Percentiles rank a stretch among this genome's conserved stretches.
Evolutionary conservation across 164 flowering plant species (phyloP).

Genomic region (Chimonanthus salicifolius): DNA sequence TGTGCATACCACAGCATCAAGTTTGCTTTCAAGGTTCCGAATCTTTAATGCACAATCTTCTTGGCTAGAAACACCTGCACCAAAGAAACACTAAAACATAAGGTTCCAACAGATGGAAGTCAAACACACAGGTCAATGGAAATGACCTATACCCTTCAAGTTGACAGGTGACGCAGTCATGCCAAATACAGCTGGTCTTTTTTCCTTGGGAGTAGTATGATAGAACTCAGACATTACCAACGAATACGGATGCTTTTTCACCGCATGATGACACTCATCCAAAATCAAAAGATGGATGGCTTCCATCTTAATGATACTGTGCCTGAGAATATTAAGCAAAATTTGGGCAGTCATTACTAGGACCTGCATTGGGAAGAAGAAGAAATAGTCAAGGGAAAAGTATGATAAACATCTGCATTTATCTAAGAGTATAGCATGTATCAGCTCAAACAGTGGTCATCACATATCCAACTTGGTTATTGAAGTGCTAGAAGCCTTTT

Average conservation of each 20-base stretch:
- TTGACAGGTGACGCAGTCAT: constrained; percentile 99
- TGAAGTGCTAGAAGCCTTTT: not conserved
- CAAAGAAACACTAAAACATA: not conserved
- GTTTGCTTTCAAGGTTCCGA: constrained; percentile 93
- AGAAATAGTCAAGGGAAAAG: constrained; percentile 1
- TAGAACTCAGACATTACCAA: constrained; percentile 98
- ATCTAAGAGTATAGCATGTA: not conserved
- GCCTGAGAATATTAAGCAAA: constrained; percentile 88
- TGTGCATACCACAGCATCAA: constrained; percentile 88
- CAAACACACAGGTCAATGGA: not conserved
- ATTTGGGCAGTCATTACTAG: constrained; percentile 99
- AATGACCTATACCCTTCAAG: constrained; percentile 58
- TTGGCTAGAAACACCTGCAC: constrained; percentile 94
- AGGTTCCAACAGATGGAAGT: not conserved
- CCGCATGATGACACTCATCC: constrained; percentile 99
- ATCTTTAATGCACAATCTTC: constrained; percentile 97
- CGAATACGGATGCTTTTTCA: constrained; percentile 98
- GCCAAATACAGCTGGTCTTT: constrained; percentile 94
- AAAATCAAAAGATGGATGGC: constrained; percentile 81
- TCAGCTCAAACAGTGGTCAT: not conserved
- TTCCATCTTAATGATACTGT: constrained; percentile 96
- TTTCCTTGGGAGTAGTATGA: constrained; percentile 87
- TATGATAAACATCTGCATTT: not conserved
- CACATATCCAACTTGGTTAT: not conserved
- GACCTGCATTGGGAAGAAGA: constrained; percentile 48